phyloP scores from a whole-genome alignment of 257 asterid genomes.

The Linderniella brevidens region DNA sequence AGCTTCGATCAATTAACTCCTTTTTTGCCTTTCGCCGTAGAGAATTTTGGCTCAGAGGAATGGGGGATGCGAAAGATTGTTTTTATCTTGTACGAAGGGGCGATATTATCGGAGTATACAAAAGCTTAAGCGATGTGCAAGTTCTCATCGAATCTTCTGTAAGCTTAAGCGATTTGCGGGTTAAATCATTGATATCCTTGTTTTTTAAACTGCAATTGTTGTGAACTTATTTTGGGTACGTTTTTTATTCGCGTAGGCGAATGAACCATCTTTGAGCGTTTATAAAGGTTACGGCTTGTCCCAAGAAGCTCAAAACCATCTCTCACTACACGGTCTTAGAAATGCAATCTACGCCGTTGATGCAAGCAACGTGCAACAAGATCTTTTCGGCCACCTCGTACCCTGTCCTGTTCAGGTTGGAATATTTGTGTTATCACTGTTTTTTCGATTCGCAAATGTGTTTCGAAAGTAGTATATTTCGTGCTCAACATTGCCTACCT shows the following conservation, averaged over 20 bases:
- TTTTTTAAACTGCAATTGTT: not conserved
- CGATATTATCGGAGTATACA: constrained; percentile 61
- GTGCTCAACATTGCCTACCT: not conserved
- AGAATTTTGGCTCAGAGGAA: constrained; percentile 6
- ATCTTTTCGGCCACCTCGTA: constrained; percentile 64
- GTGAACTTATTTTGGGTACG: not conserved
- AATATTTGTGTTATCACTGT: constrained; percentile 13
- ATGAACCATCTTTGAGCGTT: constrained; percentile 48
- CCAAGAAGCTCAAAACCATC: constrained; percentile 63
- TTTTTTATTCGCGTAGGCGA: constrained; percentile 23
- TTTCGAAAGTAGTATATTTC: not conserved
- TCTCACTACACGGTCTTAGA: constrained; percentile 68
- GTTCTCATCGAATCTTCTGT: constrained; percentile 59
- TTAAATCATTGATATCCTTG: not conserved
- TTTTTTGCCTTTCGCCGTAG: too few species aligned
- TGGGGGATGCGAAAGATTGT: constrained; percentile 84
- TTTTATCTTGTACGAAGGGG: constrained; percentile 79
- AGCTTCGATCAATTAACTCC: too few species aligned
- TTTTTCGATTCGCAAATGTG: constrained; percentile 1
- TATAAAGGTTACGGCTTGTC: constrained; percentile 69
- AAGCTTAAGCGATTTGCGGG: constrained; percentile 8
- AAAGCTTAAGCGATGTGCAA: constrained; percentile 78
- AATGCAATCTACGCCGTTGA: constrained; percentile 56
- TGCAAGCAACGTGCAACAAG: constrained; percentile 43
- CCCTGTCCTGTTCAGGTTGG: constrained; percentile 82